Evolutionary conservation across 78 protist species (phyloP).

Genomic region (Planoprotostelium fungivorum): DNA sequence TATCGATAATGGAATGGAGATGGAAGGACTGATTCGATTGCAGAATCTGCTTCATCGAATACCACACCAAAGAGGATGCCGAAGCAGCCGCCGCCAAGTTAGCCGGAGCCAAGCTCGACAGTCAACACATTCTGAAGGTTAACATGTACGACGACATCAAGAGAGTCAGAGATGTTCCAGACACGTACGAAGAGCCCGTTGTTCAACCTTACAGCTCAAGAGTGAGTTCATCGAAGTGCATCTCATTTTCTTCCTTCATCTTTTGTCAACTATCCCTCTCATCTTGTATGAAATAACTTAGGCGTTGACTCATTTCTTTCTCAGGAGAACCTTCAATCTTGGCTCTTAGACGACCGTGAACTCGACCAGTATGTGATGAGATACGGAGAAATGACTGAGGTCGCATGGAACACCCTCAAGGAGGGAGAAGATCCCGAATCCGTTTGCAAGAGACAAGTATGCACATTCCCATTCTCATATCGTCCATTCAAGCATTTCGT

Average conservation of each 20-base stretch:
- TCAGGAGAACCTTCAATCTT: slow-evolving; percentile 17
- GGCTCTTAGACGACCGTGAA: slow-evolving; percentile 28
- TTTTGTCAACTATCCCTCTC: too few species aligned
- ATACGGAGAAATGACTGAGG: slow-evolving; percentile 60
- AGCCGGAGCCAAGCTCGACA: slow-evolving; percentile 19
- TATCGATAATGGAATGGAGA: too few species aligned
- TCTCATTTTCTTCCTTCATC: background rate
- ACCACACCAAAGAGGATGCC: slow-evolving; percentile 24
- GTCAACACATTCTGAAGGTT: slow-evolving; percentile 15
- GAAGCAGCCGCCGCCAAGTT: slow-evolving; percentile 9
- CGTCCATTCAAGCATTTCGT: too few species aligned
- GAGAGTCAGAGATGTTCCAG: slow-evolving; percentile 11
- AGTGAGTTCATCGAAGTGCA: background rate
- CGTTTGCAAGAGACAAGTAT: background rate
- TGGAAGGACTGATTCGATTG: background rate
- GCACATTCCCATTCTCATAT: slow-evolving; percentile 16
- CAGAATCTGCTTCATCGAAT: slow-evolving; percentile 49
- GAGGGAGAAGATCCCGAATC: slow-evolving; percentile 27
- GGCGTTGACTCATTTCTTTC: background rate
- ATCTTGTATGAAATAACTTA: too few species aligned
- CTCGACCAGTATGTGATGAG: slow-evolving; percentile 55
- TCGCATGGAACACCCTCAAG: slow-evolving; percentile 74
- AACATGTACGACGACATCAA: slow-evolving; percentile 32
- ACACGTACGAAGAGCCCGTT: slow-evolving; percentile 6
- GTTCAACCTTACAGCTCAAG: background rate